These are phyloP conservation scores for Aureobasidium lini DNA, from an alignment of 2,329 filamentous ascomycete genomes.

Conservation along the genomic window DNA sequence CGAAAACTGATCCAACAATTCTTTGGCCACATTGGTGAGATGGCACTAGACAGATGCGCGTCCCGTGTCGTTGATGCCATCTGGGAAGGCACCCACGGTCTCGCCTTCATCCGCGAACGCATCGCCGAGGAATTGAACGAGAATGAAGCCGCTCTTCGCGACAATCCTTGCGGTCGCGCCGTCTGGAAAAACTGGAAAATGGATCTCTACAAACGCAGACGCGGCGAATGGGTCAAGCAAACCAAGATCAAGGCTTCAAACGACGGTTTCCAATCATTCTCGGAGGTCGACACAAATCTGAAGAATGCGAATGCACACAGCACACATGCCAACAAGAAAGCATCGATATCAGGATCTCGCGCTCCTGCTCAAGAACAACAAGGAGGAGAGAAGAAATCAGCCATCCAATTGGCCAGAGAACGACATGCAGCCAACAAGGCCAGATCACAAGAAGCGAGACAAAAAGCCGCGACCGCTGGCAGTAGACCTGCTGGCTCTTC, in stretches of 20 bases:
- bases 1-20: constrained; percentile 58
- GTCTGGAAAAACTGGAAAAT: constrained; percentile 70
- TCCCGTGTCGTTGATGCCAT: constrained; percentile 62
- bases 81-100: constrained; percentile 55
- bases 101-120: constrained; percentile 60
- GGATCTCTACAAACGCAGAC: constrained; percentile 59
- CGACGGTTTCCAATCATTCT: constrained; percentile 43
- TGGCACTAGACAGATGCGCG: constrained; percentile 54
- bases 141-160: constrained; percentile 54
- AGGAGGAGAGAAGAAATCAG: constrained; percentile 34
- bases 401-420: constrained; percentile 51
- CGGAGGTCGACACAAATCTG: constrained; percentile 34
- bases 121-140: constrained; percentile 56
- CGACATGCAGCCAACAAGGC: constrained; percentile 44
- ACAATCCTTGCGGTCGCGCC: constrained; percentile 56
- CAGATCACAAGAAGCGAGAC: constrained; percentile 24
- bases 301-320: constrained; percentile 13
- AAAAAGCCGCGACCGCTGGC: neutral
- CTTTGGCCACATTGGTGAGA: constrained; percentile 51
- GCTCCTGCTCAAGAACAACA: constrained; percentile 16
- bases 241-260: constrained; percentile 47
- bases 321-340: constrained; percentile 14
- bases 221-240: constrained; percentile 57
- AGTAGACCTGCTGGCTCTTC: constrained; percentile 1
- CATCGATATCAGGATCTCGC: neutral